A percentile compares a stretch with the other conserved stretches of the same genome.
Conservation (phyloP, 805 yeast genomes). For the Monosporozyma yasuniensis region DNA sequence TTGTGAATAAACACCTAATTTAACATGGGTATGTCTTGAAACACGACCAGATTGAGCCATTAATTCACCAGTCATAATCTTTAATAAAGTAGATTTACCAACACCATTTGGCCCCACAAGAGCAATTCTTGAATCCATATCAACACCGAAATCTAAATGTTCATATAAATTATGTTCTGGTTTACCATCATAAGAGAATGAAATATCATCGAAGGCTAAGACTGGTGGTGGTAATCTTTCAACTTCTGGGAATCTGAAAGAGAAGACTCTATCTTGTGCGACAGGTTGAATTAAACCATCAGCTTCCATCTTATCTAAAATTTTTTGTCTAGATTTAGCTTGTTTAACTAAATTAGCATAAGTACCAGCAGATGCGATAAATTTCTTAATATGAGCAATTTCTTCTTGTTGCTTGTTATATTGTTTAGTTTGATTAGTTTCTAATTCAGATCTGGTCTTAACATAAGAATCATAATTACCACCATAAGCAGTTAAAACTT, state of each 20-base stretch:
- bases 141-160: slow-evolving; percentile 91
- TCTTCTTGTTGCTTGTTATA: slow-evolving; percentile 97
- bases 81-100: slow-evolving; percentile 92
- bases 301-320: slow-evolving; percentile 99
- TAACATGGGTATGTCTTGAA: slow-evolving; percentile 93
- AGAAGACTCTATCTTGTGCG: slow-evolving; percentile 84
- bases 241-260: slow-evolving; percentile 88
- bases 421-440: slow-evolving; percentile 96
- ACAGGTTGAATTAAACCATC: slow-evolving; percentile 94
- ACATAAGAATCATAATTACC: slow-evolving; percentile 97
- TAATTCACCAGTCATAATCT: slow-evolving; percentile 92
- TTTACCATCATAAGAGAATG: slow-evolving; percentile 81
- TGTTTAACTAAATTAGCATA: slow-evolving; percentile 97
- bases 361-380: slow-evolving; percentile 99
- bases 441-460: slow-evolving; percentile 89
- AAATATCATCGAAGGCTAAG: slow-evolving; percentile 87
- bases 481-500: slow-evolving; percentile 70
- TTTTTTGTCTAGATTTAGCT: slow-evolving; percentile 98
- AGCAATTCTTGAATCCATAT: slow-evolving; percentile 98
- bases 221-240: slow-evolving; percentile 99
- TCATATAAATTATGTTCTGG: slow-evolving; percentile 83
- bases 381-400: slow-evolving; percentile 95
- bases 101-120: slow-evolving; percentile 98
- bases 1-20: slow-evolving; percentile 97
- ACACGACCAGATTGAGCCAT: slow-evolving; percentile 90